Evolutionary conservation across 305 asterid species (phyloP).

Genomic region (Lippia alba): DNA sequence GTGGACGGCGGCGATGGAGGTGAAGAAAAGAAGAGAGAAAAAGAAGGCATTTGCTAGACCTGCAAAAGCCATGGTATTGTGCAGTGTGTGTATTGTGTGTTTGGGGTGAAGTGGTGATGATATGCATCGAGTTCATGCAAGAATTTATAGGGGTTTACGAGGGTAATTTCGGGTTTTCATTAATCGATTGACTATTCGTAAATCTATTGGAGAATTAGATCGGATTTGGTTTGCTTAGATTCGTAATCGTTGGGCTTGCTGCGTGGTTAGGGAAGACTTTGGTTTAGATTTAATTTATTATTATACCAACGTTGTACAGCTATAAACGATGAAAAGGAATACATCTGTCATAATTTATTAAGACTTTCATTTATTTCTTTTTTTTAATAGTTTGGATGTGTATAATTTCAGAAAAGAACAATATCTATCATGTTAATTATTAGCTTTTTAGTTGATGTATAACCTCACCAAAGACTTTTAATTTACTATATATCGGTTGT

Average conservation of each 20-base stretch:
- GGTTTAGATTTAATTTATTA: not conserved
- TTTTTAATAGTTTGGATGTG: no score
- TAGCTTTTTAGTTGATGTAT: no score
- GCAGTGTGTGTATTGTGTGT: not conserved
- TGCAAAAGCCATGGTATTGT: slow-evolving; percentile 35
- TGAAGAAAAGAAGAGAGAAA: slow-evolving; percentile 37
- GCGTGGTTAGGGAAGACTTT: not conserved
- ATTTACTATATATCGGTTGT: no score
- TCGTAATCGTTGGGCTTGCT: not conserved
- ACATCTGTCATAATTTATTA: no score
- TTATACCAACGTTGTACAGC: no score
- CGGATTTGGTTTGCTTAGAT: not conserved
- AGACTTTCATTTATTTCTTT: no score
- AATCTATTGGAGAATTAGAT: not conserved
- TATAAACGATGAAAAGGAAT: no score
- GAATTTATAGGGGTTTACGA: not conserved
- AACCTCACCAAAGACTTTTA: no score
- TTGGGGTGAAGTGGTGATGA: not conserved
- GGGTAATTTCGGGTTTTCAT: not conserved
- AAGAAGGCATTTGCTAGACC: slow-evolving; percentile 26
- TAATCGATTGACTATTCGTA: not conserved
- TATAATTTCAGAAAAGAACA: no score
- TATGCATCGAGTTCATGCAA: not conserved
- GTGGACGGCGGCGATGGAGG: slow-evolving; percentile 24
- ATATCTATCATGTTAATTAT: no score